phyloP scores from a whole-genome alignment of 1,284 basidiomycete species.

The Sporisorium sorghi region DNA sequence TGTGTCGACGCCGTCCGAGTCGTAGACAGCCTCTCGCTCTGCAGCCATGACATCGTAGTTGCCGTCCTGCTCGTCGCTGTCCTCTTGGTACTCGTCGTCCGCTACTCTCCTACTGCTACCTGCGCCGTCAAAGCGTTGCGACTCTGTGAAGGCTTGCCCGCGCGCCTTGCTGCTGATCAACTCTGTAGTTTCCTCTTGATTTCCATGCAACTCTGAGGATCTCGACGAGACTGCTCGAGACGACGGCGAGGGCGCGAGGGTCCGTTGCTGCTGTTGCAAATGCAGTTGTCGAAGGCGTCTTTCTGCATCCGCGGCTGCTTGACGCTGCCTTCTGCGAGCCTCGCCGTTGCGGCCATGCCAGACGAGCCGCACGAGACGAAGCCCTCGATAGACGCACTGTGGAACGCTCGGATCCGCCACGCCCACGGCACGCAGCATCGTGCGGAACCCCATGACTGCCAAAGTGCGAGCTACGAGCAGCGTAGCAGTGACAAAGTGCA shows the following conservation, averaged over 20 bases:
- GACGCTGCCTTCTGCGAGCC: slow-evolving; percentile 29
- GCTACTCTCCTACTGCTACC: neutral
- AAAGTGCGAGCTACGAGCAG: slow-evolving; percentile 23
- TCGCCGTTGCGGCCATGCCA: slow-evolving; percentile 68
- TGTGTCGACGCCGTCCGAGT: slow-evolving; percentile 21
- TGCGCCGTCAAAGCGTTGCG: neutral
- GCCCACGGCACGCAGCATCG: slow-evolving; percentile 16
- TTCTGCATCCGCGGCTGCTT: slow-evolving; percentile 11
- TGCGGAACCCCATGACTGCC: slow-evolving; percentile 10
- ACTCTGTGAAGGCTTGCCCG: neutral
- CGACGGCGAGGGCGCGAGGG: neutral
- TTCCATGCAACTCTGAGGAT: neutral
- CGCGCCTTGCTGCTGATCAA: neutral
- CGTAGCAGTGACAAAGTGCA: slow-evolving; percentile 19
- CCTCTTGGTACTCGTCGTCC: neutral
- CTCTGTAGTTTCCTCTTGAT: neutral
- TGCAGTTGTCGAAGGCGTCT: neutral
- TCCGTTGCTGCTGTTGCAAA: neutral
- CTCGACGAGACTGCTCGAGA: neutral
- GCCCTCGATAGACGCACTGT: slow-evolving; percentile 20
- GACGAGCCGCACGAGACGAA: slow-evolving; percentile 54
- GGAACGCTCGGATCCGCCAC: slow-evolving; percentile 42
- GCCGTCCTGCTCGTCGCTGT: slow-evolving; percentile 28
- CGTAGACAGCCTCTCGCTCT: neutral
- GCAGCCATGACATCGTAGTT: slow-evolving; percentile 12